phyloP scores from a whole-genome alignment of 495 filamentous ascomycete genomes.

The Bacidia rubella region DNA sequence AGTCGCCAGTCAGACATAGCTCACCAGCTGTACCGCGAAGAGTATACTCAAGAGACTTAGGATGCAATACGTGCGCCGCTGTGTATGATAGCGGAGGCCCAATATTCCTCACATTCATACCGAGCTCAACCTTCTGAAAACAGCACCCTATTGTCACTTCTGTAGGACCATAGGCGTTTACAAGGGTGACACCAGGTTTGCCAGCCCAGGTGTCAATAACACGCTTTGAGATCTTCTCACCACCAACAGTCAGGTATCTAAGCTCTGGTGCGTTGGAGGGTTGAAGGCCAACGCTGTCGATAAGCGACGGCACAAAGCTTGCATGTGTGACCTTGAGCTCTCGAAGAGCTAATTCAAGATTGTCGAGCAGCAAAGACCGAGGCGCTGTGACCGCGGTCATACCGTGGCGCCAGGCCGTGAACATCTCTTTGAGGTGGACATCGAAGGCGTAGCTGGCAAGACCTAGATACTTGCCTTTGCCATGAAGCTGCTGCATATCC shows the following conservation, averaged over 20 bases:
- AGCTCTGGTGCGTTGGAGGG: constrained; percentile 22
- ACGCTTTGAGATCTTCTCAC: constrained; percentile 33
- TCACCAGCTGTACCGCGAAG: constrained; percentile 73
- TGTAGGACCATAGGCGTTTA: constrained; percentile 61
- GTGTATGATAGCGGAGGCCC: constrained; percentile 74
- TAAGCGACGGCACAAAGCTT: constrained; percentile 27
- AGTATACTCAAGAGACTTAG: constrained; percentile 52
- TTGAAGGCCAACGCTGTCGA: constrained; percentile 21
- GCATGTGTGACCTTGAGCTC: constrained; percentile 64
- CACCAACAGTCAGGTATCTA: constrained; percentile 30
- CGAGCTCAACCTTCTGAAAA: constrained; percentile 53
- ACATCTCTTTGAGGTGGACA: constrained; percentile 27
- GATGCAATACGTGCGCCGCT: constrained; percentile 62
- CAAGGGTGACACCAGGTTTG: constrained; percentile 24
- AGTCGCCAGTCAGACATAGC: constrained; percentile 70
- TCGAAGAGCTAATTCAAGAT: constrained; percentile 40
- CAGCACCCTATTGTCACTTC: constrained; percentile 85
- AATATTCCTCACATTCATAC: constrained; percentile 72
- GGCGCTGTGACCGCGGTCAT: constrained; percentile 25
- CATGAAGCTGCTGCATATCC: constrained; percentile 19
- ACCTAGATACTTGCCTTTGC: constrained; percentile 25
- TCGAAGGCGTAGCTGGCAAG: constrained; percentile 27
- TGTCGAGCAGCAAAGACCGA: constrained; percentile 23
- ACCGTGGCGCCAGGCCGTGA: constrained; percentile 27
- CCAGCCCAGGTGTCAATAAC: constrained; percentile 33